phyloP scores from a whole-genome alignment of 1,284 basidiomycete species.

The Pterula multifida region DNA sequence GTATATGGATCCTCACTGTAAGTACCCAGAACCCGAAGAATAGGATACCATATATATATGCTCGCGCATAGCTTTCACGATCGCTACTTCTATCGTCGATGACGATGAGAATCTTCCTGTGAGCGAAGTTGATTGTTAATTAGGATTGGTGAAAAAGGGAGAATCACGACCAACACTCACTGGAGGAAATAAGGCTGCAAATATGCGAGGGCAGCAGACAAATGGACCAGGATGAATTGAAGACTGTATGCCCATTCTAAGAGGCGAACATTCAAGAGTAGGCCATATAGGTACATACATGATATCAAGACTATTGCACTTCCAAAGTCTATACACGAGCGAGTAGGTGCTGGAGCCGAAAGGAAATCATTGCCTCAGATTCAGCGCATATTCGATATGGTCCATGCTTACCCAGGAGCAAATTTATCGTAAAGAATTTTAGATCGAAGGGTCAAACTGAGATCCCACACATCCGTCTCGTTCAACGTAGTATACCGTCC shows the following conservation, averaged over 20 bases:
- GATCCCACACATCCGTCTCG: slow-evolving; percentile 57
- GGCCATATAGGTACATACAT: slow-evolving; percentile 25
- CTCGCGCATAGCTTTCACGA: slow-evolving; percentile 36
- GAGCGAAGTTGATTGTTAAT: slow-evolving; percentile 3
- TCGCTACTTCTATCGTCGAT: slow-evolving; percentile 23
- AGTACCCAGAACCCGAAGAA: slow-evolving; percentile 52
- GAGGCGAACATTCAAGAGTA: no score
- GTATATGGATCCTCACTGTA: no score
- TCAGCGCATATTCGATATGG: no score
- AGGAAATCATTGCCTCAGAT: no score
- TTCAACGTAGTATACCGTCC: slow-evolving; percentile 53
- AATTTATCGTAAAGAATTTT: slow-evolving; percentile 57
- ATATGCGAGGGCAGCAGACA: slow-evolving; percentile 62
- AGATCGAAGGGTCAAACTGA: slow-evolving; percentile 61
- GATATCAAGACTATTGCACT: slow-evolving; percentile 65
- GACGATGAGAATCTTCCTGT: slow-evolving; percentile 36
- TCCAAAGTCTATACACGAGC: slow-evolving; percentile 52
- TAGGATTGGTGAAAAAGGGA: slow-evolving; percentile 4
- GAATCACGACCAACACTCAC: slow-evolving; percentile 16
- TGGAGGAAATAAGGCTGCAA: slow-evolving; percentile 57
- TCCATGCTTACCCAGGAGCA: no score
- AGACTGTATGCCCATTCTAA: no score
- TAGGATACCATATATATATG: slow-evolving; percentile 67
- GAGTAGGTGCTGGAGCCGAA: no score
- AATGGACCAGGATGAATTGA: no score